Evolutionary conservation across 2,329 filamentous ascomycete species (phyloP).

Genomic region (Nigrospora oryzae): DNA sequence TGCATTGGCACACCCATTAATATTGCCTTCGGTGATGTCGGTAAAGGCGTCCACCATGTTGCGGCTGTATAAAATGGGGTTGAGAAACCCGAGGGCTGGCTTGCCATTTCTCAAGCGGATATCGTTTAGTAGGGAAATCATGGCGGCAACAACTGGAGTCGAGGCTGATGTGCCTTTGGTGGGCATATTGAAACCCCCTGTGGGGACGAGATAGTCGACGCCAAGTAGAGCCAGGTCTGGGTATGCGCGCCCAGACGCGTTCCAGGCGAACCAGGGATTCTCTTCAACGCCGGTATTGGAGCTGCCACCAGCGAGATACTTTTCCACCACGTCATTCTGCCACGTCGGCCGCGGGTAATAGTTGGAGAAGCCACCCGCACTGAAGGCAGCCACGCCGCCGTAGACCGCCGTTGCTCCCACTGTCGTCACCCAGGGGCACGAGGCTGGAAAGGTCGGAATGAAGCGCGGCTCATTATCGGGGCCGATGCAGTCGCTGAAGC

Average conservation of each 20-base stretch:
- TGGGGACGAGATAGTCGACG: slow-evolving; percentile 26
- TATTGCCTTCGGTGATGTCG: slow-evolving; percentile 33
- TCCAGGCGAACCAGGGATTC: slow-evolving; percentile 6
- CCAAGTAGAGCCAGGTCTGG: slow-evolving; percentile 44
- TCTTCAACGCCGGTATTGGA: neutral
- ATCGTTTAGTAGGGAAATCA: slow-evolving; percentile 49
- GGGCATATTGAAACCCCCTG: slow-evolving; percentile 20
- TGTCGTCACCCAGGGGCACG: slow-evolving; percentile 28
- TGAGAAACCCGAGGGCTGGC: slow-evolving; percentile 43
- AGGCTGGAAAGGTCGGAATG: slow-evolving; percentile 39
- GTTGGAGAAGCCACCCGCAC: slow-evolving; percentile 40
- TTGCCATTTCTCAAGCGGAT: slow-evolving; percentile 39
- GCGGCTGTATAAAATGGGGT: slow-evolving; percentile 35
- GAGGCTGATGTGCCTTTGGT: slow-evolving; percentile 30
- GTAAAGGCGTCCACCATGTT: slow-evolving; percentile 26
- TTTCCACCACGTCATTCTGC: slow-evolving; percentile 18
- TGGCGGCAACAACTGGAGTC: slow-evolving; percentile 43
- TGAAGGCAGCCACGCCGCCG: slow-evolving; percentile 6
- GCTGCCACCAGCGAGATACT: neutral
- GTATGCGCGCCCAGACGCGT: slow-evolving; percentile 33
- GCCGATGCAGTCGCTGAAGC: slow-evolving; percentile 35
- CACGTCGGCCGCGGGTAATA: slow-evolving; percentile 37
- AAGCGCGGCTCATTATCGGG: slow-evolving; percentile 48
- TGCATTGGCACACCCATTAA: slow-evolving; percentile 28
- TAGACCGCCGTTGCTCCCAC: slow-evolving; percentile 12